phyloP scores from a whole-genome alignment of 2,329 filamentous ascomycete species.

The Alternaria rosae region DNA sequence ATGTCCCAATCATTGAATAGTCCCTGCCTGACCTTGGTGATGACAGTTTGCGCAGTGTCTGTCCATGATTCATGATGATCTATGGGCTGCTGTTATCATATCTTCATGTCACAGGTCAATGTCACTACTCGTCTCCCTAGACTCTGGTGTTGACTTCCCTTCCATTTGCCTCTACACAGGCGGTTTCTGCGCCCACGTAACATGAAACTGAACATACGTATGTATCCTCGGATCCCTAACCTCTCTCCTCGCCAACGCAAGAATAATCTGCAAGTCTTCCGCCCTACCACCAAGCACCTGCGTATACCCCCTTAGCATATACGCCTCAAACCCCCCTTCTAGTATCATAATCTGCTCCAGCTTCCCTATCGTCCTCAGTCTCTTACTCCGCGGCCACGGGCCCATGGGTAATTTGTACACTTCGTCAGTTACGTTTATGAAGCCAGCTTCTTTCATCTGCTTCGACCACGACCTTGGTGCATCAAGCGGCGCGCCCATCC shows the following conservation, averaged over 20 bases:
- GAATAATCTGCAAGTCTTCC: slow-evolving; percentile 28
- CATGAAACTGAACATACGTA: slow-evolving; percentile 33
- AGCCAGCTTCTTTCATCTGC: slow-evolving; percentile 48
- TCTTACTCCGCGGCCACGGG: slow-evolving; percentile 36
- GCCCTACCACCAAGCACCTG: slow-evolving; percentile 22
- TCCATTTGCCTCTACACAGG: neutral
- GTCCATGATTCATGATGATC: no score
- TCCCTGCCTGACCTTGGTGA: neutral
- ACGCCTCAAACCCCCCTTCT: slow-evolving; percentile 34
- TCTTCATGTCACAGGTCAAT: no score
- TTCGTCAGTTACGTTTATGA: slow-evolving; percentile 52
- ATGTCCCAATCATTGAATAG: neutral
- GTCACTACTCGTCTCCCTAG: neutral
- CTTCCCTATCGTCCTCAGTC: slow-evolving; percentile 25
- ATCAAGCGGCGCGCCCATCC: slow-evolving; percentile 46
- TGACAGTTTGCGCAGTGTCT: neutral
- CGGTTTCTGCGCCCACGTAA: slow-evolving; percentile 32
- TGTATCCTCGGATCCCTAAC: slow-evolving; percentile 30
- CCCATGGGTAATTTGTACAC: slow-evolving; percentile 38
- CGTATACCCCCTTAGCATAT: slow-evolving; percentile 33
- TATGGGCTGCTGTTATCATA: no score
- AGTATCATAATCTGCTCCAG: slow-evolving; percentile 35
- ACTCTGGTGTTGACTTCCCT: neutral
- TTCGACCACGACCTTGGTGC: slow-evolving; percentile 44
- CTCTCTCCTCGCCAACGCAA: slow-evolving; percentile 28